phyloP scores from a whole-genome alignment of 2,329 filamentous ascomycete species.

The Cladosporium phlei region DNA sequence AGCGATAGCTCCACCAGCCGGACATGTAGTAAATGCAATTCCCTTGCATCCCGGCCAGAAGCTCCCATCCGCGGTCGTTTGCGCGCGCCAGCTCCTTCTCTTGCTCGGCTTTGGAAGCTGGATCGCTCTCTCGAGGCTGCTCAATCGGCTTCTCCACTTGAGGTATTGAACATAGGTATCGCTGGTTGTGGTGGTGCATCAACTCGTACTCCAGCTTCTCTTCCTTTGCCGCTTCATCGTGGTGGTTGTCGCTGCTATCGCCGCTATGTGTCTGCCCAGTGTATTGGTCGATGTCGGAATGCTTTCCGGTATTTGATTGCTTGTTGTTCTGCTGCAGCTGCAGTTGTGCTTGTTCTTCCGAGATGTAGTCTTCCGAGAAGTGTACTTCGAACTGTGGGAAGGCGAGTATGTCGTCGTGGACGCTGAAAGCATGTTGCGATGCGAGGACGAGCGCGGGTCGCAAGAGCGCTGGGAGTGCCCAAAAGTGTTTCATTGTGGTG shows the following conservation, averaged over 20 bases:
- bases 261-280: neutral
- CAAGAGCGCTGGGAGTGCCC: constrained; percentile 45
- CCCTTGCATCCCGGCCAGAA: constrained; percentile 71
- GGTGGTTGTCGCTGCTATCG: constrained; percentile 8
- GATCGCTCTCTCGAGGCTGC: constrained; percentile 24
- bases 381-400: constrained; percentile 81
- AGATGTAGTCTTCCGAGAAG: constrained; percentile 66
- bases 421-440: constrained; percentile 64
- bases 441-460: constrained; percentile 44
- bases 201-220: constrained; percentile 60
- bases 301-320: neutral
- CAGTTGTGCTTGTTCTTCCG: constrained; percentile 62
- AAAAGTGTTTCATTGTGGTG: constrained; percentile 42
- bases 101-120: constrained; percentile 56
- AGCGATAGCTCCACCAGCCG: constrained; percentile 95
- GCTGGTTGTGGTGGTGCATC: constrained; percentile 62
- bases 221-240: constrained; percentile 12
- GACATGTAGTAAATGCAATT: constrained; percentile 77
- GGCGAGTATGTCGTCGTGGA: constrained; percentile 81
- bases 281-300: constrained; percentile 5
- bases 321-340: constrained; percentile 45
- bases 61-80: constrained; percentile 70
- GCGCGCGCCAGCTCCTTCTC: constrained; percentile 75
- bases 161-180: constrained; percentile 82
- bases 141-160: constrained; percentile 53